phyloP scores from a whole-genome alignment of 805 yeast genomes.

The Hanseniaspora taiwanica region DNA sequence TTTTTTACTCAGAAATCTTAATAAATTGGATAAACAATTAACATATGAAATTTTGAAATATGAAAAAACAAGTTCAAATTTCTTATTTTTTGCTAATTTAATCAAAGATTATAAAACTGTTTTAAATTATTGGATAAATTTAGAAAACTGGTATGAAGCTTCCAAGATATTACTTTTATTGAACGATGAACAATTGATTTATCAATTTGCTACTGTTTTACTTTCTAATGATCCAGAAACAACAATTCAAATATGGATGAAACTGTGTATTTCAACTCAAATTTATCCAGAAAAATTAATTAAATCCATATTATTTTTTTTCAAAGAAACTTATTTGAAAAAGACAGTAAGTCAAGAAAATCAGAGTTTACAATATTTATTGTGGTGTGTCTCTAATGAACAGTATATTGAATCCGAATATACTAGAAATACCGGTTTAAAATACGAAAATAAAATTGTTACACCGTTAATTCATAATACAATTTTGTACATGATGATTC shows the following conservation, averaged over 20 bases:
- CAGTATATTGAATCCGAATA: background rate
- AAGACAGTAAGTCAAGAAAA: conserved; percentile 28
- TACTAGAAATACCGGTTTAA: conserved; percentile 3
- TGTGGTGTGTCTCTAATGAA: conserved; percentile 28
- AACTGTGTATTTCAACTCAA: conserved; percentile 27
- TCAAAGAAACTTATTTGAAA: conserved; percentile 28
- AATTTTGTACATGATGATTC: conserved; percentile 50
- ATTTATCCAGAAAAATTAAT: conserved; percentile 52
- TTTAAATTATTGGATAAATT: conserved; percentile 51
- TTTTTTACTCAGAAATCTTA: conserved; percentile 17
- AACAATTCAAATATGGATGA: conserved; percentile 72
- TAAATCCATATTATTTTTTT: conserved; percentile 65
- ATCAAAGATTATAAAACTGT: conserved; percentile 60
- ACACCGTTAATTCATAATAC: conserved; percentile 53
- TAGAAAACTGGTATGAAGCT: conserved; percentile 64
- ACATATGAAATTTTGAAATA: conserved; percentile 58
- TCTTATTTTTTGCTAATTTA: conserved; percentile 53
- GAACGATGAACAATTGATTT: conserved; percentile 36
- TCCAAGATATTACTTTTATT: conserved; percentile 40
- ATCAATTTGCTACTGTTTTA: conserved; percentile 56
- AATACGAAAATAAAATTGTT: conserved; percentile 17
- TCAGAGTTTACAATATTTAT: conserved; percentile 53
- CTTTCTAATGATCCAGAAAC: conserved; percentile 52
- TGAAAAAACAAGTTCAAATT: conserved; percentile 50
- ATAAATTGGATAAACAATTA: conserved; percentile 31